Evolutionary conservation across 805 yeast genomes (phyloP).

Genomic region (Candida tibetensis): DNA sequence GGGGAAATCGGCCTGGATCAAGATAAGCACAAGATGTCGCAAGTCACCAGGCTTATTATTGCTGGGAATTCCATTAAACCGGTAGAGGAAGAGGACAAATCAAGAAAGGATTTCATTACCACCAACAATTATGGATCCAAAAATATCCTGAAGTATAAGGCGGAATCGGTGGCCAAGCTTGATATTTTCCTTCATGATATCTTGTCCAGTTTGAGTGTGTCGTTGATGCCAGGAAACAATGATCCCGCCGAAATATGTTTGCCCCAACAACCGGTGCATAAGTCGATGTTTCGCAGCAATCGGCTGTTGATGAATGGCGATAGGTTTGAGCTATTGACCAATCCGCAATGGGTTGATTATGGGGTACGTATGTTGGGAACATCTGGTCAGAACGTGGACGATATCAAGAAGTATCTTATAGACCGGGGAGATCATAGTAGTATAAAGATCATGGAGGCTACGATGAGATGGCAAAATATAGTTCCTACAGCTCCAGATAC

Average conservation of each 20-base stretch:
- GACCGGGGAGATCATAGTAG: constrained; percentile 31
- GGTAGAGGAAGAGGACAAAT: constrained; percentile 25
- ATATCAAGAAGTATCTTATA: constrained; percentile 63
- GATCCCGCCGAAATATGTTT: constrained; percentile 84
- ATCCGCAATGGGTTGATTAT: constrained; percentile 63
- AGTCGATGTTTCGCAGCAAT: constrained; percentile 57
- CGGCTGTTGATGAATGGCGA: constrained; percentile 35
- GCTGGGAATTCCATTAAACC: constrained; percentile 68
- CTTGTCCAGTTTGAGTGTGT: constrained; percentile 60
- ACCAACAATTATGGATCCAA: constrained; percentile 50
- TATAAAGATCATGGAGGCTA: constrained; percentile 50
- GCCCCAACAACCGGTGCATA: constrained; percentile 91
- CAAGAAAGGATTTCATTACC: constrained; percentile 25
- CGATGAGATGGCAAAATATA: constrained; percentile 78
- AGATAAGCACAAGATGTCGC: constrained; percentile 22
- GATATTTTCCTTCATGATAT: constrained; percentile 59
- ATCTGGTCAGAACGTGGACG: constrained; percentile 82
- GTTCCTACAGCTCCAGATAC: constrained; percentile 98
- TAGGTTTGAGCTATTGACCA: constrained; percentile 37
- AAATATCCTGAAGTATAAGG: constrained; percentile 50
- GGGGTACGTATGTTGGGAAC: constrained; percentile 64
- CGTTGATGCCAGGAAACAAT: constrained; percentile 76
- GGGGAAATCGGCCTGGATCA: constrained; percentile 59
- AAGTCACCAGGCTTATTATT: constrained; percentile 53
- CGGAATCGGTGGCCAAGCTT: constrained; percentile 49